Conservation (phyloP, 2,329 filamentous ascomycete genomes). For the Harringtonia lauricola region DNA sequence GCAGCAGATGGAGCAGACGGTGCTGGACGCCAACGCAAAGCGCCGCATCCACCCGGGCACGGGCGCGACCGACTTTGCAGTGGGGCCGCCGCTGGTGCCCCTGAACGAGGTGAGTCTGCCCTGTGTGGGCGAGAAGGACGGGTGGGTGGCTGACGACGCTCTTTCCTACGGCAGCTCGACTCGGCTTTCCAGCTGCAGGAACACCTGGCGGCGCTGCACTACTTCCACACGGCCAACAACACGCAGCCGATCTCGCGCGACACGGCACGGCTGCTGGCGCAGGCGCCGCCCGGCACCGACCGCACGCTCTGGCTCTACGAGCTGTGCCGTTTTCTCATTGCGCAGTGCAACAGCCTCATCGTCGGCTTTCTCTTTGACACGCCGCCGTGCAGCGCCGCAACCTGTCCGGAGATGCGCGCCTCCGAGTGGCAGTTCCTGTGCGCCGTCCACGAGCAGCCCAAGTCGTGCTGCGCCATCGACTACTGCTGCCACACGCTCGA, state of each 20-base stretch:
- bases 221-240: slow-evolving; percentile 60
- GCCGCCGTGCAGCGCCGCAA: slow-evolving; percentile 77
- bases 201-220: slow-evolving; percentile 86
- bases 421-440: slow-evolving; percentile 99
- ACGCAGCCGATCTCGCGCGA: slow-evolving; percentile 64
- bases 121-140: too few relatives aligned
- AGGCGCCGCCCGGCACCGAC: slow-evolving; percentile 72
- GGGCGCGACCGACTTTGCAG: slow-evolving; percentile 83
- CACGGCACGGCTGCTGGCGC: slow-evolving; percentile 65
- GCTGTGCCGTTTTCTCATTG: slow-evolving; percentile 88
- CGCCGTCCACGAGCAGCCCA: slow-evolving; percentile 92
- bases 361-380: slow-evolving; percentile 86
- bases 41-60: slow-evolving; percentile 88
- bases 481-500: slow-evolving; percentile 98
- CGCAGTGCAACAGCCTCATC: slow-evolving; percentile 87
- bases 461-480: slow-evolving; percentile 95
- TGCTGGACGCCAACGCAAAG: slow-evolving; percentile 62
- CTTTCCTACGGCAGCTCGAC: slow-evolving; percentile 59
- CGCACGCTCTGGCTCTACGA: slow-evolving; percentile 94
- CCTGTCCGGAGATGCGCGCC: slow-evolving; percentile 96
- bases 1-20: slow-evolving; percentile 51
- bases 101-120: slow-evolving; percentile 58
- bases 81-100: slow-evolving; percentile 79
- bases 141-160: too few relatives aligned
- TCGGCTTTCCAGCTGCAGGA: slow-evolving; percentile 96